Conservation (phyloP, 1,284 basidiomycete genomes). For the Grifola frondosa region DNA sequence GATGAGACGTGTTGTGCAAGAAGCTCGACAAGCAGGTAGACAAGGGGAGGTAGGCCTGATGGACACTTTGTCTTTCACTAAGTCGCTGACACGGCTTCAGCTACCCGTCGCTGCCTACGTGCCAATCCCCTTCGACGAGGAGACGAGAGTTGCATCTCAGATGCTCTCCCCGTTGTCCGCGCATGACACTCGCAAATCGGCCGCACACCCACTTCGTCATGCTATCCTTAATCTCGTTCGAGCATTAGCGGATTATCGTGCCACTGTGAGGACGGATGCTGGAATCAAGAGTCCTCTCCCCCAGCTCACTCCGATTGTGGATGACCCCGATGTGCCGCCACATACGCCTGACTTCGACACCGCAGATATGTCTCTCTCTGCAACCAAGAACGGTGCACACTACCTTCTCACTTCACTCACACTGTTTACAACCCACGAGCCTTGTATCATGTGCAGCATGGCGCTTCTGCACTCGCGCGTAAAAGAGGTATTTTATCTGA, state of each 20-base stretch:
- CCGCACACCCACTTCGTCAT: conserved; percentile 78
- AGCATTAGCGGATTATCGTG: conserved; percentile 58
- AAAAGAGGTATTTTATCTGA: conserved; percentile 76
- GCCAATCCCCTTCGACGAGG: conserved; percentile 55
- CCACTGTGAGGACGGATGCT: too few relatives aligned
- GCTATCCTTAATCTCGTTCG: conserved; percentile 79
- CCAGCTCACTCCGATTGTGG: conserved; percentile 6
- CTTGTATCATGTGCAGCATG: conserved; percentile 96
- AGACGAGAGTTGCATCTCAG: conserved; percentile 28
- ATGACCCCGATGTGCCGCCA: background rate
- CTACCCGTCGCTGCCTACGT: conserved; percentile 78
- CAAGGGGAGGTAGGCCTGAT: conserved; percentile 54
- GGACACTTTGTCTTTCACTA: background rate
- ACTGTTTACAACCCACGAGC: conserved; percentile 90
- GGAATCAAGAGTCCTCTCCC: conserved; percentile 6
- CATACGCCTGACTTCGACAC: conserved; percentile 9
- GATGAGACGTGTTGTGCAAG: conserved; percentile 50
- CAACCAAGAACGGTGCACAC: conserved; percentile 59
- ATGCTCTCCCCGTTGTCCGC: conserved; percentile 50
- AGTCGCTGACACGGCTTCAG: conserved; percentile 36
- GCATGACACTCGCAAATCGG: conserved; percentile 68
- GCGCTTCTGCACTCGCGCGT: conserved; percentile 89
- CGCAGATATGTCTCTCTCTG: background rate
- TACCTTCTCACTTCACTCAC: conserved; percentile 84
- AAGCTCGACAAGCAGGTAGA: conserved; percentile 47